Percentiles rank a stretch among this genome's conserved stretches.
These are phyloP conservation scores for Talaromyces amestolkiae DNA, from an alignment of 2,329 filamentous ascomycete genomes.

Conservation along the genomic window DNA sequence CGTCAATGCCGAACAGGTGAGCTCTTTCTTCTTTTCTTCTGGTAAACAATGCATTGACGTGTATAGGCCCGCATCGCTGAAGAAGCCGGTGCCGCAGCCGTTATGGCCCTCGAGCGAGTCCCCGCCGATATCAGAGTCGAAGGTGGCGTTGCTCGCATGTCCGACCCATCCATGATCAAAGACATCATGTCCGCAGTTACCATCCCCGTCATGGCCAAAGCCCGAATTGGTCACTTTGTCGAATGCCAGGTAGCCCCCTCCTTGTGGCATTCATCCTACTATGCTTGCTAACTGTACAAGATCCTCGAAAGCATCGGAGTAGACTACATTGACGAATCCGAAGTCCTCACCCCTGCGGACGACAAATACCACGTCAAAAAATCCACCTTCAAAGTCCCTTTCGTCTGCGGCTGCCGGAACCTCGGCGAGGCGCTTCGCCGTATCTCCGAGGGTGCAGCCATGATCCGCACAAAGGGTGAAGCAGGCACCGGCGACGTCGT, in stretches of 20 bases:
- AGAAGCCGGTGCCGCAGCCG: constrained; percentile 89
- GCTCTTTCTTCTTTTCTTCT: constrained; percentile 1
- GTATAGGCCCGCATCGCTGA: constrained; percentile 86
- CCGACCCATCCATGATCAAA: constrained; percentile 88
- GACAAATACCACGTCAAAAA: constrained; percentile 90
- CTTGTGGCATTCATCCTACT: neutral
- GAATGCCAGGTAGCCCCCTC: constrained; percentile 70
- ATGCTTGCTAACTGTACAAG: constrained; percentile 41
- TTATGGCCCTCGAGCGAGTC: constrained; percentile 98
- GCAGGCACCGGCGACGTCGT: constrained; percentile 96
- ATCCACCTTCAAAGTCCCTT: constrained; percentile 74
- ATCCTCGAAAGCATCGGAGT: constrained; percentile 93
- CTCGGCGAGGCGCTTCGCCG: constrained; percentile 88
- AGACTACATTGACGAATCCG: constrained; percentile 97
- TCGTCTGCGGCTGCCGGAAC: constrained; percentile 95
- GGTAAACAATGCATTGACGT: neutral
- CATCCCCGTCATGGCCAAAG: constrained; percentile 99
- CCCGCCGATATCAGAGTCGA: constrained; percentile 91
- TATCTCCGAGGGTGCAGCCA: constrained; percentile 90
- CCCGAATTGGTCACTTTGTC: constrained; percentile 94
- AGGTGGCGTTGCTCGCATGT: constrained; percentile 96
- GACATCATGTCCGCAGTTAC: constrained; percentile 93
- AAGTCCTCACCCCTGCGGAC: constrained; percentile 95
- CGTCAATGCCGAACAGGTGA: constrained; percentile 77
- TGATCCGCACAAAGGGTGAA: constrained; percentile 99